These are phyloP conservation scores for Urochloa ruziziensis DNA, from an alignment of 176 grass and related monocot species.

Conservation along the genomic window DNA sequence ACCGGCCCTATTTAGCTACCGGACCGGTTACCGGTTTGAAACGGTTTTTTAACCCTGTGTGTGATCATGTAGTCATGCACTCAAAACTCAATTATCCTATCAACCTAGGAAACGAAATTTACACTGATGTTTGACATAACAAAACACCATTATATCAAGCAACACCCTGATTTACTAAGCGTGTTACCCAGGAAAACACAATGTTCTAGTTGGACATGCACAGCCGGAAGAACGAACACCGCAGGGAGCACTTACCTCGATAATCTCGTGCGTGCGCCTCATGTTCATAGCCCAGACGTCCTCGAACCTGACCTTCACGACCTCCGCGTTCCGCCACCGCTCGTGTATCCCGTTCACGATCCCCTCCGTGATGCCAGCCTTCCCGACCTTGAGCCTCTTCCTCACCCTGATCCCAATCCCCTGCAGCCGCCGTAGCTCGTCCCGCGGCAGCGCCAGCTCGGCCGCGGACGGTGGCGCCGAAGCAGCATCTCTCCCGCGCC, in stretches of 20 bases:
- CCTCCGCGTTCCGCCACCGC: conserved; percentile 68
- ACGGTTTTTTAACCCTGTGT: too few species aligned
- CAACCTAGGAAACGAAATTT: background rate
- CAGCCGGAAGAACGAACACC: background rate
- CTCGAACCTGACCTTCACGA: conserved; percentile 82
- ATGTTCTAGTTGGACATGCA: background rate
- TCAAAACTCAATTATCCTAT: background rate
- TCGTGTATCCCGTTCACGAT: conserved; percentile 92
- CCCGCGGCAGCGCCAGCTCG: conserved; percentile 67
- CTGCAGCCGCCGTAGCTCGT: conserved; percentile 66
- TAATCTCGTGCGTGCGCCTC: conserved; percentile 83
- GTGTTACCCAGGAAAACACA: background rate
- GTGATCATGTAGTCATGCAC: too few species aligned
- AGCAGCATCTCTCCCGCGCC: conserved; percentile 27
- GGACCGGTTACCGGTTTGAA: too few species aligned
- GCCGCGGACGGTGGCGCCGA: conserved; percentile 46
- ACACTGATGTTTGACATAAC: background rate
- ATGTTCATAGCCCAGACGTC: conserved; percentile 89
- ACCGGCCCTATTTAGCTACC: too few species aligned
- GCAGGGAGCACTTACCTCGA: conserved; percentile 57
- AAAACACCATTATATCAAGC: background rate
- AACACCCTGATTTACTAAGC: background rate
- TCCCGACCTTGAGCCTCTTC: conserved; percentile 68
- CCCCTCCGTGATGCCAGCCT: conserved; percentile 78
- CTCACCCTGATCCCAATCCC: conserved; percentile 49